A percentile compares a stretch with the other conserved stretches of the same genome.
Evolutionary conservation across 305 asterid species (phyloP).

Genomic region (Solanum hybrid): DNA sequence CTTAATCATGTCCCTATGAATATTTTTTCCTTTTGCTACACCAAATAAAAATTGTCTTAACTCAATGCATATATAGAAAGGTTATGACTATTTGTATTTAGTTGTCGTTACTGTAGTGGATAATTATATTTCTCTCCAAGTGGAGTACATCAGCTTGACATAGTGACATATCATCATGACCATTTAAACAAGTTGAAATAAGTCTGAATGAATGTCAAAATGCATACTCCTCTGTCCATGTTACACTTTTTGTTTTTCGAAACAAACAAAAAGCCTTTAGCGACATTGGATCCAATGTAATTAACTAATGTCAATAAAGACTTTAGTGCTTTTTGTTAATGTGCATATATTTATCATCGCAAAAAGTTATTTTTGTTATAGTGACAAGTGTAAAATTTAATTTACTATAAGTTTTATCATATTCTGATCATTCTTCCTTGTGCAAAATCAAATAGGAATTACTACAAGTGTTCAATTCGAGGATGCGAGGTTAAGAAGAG

Average conservation of each 20-base stretch:
- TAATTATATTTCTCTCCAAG: neutral
- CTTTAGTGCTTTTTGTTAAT: rapidly evolving
- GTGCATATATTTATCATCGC: too few relatives aligned
- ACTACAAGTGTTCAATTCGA: slow-evolving; percentile 24
- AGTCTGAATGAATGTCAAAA: neutral
- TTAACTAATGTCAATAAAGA: too few relatives aligned
- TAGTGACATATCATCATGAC: neutral
- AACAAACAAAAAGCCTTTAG: rapidly evolving
- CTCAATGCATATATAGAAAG: neutral
- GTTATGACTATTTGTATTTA: neutral
- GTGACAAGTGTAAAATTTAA: too few relatives aligned
- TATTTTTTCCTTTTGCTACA: neutral
- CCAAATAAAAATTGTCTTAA: neutral
- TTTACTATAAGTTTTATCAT: neutral
- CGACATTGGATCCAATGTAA: too few relatives aligned
- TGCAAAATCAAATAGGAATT: slow-evolving; percentile 11
- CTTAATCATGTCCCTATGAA: neutral
- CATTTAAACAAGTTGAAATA: neutral
- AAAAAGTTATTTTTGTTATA: too few relatives aligned
- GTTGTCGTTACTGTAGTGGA: neutral
- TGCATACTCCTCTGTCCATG: neutral
- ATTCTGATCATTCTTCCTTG: neutral
- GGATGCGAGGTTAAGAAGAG: slow-evolving; percentile 22
- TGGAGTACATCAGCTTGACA: neutral
- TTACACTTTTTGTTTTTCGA: neutral